Evolutionary conservation across 768 basidiomycete genomes (phyloP).

Genomic region (Pulveroboletus sp.): DNA sequence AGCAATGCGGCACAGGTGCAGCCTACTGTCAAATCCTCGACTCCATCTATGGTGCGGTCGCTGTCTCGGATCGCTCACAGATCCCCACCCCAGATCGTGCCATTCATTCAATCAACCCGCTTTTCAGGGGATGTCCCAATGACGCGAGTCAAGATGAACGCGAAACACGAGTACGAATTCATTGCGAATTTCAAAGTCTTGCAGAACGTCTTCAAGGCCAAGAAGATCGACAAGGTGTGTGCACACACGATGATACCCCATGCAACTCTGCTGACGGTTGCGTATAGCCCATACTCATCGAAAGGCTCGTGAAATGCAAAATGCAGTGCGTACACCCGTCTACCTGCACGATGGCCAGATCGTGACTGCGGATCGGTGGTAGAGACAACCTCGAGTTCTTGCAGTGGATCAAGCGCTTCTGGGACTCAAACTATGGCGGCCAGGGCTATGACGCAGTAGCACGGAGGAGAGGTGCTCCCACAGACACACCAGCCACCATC

Average conservation of each 20-base stretch:
- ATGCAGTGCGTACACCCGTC: constrained; percentile 74
- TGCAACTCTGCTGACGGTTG: constrained; percentile 3
- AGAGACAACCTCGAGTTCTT: constrained; percentile 98
- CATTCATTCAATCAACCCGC: constrained; percentile 8
- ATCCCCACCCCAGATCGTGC: constrained; percentile 14
- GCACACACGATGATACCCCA: not conserved
- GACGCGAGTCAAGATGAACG: constrained; percentile 90
- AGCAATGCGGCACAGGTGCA: constrained; percentile 86
- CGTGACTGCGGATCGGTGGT: constrained; percentile 14
- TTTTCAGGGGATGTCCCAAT: constrained; percentile 82
- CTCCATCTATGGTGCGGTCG: constrained; percentile 78
- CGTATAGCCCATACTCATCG: constrained; percentile 86
- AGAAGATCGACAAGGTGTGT: constrained; percentile 88
- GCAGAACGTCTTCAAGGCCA: constrained; percentile 85
- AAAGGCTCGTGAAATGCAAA: constrained; percentile 93
- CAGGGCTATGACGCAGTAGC: constrained; percentile 82
- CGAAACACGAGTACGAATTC: constrained; percentile 94
- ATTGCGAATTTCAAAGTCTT: constrained; percentile 93
- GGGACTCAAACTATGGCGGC: constrained; percentile 89
- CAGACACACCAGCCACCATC: constrained; percentile 75
- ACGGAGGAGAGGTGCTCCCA: constrained; percentile 70
- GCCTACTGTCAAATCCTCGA: constrained; percentile 96
- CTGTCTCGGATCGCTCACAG: constrained; percentile 9
- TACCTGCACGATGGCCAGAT: constrained; percentile 1
- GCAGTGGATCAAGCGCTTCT: constrained; percentile 95